Conservation (phyloP, 1,284 basidiomycete genomes). For the Cutaneotrichosporon cyanovorans region DNA sequence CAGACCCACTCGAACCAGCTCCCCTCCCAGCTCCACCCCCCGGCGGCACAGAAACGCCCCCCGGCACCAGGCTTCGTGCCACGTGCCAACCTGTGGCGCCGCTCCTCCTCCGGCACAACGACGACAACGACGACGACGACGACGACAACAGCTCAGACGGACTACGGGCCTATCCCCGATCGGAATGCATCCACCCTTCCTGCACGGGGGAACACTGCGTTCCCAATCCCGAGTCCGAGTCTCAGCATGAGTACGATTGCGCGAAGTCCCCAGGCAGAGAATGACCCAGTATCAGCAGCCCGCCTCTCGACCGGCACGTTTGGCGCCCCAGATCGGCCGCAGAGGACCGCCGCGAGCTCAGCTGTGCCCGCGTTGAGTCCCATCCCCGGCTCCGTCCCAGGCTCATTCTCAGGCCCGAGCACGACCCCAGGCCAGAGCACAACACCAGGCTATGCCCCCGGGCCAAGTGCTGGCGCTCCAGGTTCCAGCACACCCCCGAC, state of each 20-base stretch:
- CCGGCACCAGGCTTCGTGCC: slow-evolving; percentile 3
- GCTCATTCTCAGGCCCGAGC: neutral
- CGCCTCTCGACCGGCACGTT: too few relatives aligned
- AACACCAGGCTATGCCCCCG: too few relatives aligned
- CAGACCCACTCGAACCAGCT: neutral
- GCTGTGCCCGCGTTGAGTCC: too few relatives aligned
- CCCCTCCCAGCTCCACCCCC: neutral
- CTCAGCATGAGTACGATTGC: neutral
- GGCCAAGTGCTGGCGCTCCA: neutral
- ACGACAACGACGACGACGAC: slow-evolving; percentile 24
- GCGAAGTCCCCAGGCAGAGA: too few relatives aligned
- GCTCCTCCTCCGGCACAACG: slow-evolving; percentile 27
- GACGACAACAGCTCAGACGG: slow-evolving; percentile 5
- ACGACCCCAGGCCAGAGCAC: neutral
- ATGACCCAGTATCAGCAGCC: too few relatives aligned
- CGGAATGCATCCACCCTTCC: slow-evolving; percentile 18
- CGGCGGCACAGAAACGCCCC: neutral
- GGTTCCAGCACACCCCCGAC: too few relatives aligned
- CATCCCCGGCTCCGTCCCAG: neutral
- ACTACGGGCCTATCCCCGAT: slow-evolving; percentile 7
- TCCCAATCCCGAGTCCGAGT: slow-evolving; percentile 4
- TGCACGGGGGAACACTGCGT: neutral
- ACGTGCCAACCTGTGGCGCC: slow-evolving; percentile 10
- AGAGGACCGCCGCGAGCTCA: too few relatives aligned
- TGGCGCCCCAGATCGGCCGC: too few relatives aligned